A percentile compares a stretch with the other conserved stretches of the same genome.
Conservation (phyloP, 2,329 filamentous ascomycete species). For the Penicillium sp. region DNA sequence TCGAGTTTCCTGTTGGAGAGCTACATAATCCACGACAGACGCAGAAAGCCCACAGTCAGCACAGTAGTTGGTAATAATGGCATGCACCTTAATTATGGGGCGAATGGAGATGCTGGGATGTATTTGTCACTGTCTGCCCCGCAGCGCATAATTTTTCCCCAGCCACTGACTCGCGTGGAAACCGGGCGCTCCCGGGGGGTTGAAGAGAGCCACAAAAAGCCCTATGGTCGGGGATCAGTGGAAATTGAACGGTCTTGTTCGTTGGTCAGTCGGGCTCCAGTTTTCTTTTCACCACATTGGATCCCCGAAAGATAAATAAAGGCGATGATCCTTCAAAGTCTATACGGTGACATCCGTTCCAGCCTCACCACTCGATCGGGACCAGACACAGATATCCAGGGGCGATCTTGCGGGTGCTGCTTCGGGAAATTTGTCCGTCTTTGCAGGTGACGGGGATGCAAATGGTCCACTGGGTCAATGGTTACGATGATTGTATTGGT, state of each 20-base stretch:
- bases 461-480: background rate
- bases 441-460: conserved; percentile 10
- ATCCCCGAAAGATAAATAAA: background rate
- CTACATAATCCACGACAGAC: background rate
- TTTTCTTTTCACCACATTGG: background rate
- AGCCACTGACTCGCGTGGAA: conserved; percentile 14
- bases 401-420: conserved; percentile 14
- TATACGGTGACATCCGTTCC: conserved; percentile 11
- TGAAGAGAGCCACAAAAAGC: background rate
- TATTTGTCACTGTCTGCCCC: conserved; percentile 7
- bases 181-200: conserved; percentile 10
- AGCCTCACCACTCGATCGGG: conserved; percentile 17
- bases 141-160: background rate
- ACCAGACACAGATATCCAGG: conserved; percentile 10
- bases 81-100: background rate
- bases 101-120: background rate
- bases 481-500: conserved; percentile 1
- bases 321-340: background rate
- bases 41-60: background rate
- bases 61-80: conserved; percentile 6
- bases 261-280: background rate
- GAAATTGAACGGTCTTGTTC: background rate
- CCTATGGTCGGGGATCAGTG: background rate
- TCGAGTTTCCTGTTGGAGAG: background rate
- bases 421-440: conserved; percentile 21